Base-by-base conservation (phyloP, 164 flowering plant genomes). In the Kingdonia uniflora region DNA sequence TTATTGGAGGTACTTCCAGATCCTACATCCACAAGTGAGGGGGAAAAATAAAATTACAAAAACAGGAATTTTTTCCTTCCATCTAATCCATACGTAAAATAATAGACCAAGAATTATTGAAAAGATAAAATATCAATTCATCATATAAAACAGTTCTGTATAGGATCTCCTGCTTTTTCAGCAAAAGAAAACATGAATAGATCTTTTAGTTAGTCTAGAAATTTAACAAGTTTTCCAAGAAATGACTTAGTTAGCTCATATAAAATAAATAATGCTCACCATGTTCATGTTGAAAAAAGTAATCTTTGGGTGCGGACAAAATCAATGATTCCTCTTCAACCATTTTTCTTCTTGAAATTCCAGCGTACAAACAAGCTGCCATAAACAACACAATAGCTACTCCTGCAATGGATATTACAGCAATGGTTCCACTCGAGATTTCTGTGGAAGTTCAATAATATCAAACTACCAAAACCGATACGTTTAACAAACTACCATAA, bases 321-420 rank as follows among this genome's bases (percentile, higher is more conserved):
- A 76, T 70, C 65, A 78, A 58, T 35, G 49, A 25, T 43, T 67
- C 57, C 52, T 55, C 61, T 62, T 72, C 68, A 45, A 19, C 56
- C 61, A 65, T 82, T 73, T 57, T 80, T 73, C 69, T 84, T 69
- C 79, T 72, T 55, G 58, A 72, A 61, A 42, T 54, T 40, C 52
- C 65, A 54, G 73, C 1, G 62, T 68, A 80, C 11, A 71, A 11
- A 54, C 66, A 64, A 49, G 52, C 62, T 43, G 68, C 80, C 44
- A 73, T 49, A 45, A 78, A 23, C 19, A 76, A 49, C 37, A 68
- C 43, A 14, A 20, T 77, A 45, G 54, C 71, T 26, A 69, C 63
- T 40, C 11, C 86, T 38, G 67, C 86, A 50, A 81, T 25, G 33
- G 76, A 53, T 66, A 81, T 76, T 47, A 87, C 95, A 55, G 78